Evolutionary conservation across 2,329 filamentous ascomycete species (phyloP).

Genomic region (Paracorniculantispora psalliotae): DNA sequence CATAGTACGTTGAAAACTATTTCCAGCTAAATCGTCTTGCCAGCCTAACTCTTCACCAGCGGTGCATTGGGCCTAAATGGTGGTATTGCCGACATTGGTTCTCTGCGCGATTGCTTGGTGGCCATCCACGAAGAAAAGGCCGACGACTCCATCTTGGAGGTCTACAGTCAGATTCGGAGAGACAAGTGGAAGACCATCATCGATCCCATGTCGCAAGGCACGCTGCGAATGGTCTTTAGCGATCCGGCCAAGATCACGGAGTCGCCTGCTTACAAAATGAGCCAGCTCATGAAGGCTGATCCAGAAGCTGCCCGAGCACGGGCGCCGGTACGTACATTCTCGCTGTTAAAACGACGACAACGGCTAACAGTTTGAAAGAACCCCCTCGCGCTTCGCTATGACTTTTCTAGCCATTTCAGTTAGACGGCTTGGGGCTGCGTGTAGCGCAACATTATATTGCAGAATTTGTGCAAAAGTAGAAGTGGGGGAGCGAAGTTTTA

Average conservation of each 20-base stretch:
- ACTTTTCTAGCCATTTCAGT: background rate
- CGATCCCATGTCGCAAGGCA: background rate
- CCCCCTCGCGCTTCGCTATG: background rate
- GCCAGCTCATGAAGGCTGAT: background rate
- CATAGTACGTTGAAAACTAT: slow-evolving; percentile 24
- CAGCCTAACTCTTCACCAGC: slow-evolving; percentile 19
- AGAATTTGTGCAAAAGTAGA: background rate
- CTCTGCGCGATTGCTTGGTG: slow-evolving; percentile 41
- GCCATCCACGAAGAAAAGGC: slow-evolving; percentile 35
- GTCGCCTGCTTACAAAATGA: background rate
- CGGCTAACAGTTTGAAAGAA: background rate
- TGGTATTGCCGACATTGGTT: slow-evolving; percentile 44
- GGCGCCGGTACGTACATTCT: background rate
- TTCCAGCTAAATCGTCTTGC: background rate
- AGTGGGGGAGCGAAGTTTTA: too few relatives aligned
- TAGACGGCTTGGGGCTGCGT: background rate
- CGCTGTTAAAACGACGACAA: too few relatives aligned
- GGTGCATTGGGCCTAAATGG: slow-evolving; percentile 45
- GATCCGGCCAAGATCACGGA: background rate
- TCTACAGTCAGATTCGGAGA: slow-evolving; percentile 31
- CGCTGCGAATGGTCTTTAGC: background rate
- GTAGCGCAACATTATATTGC: background rate
- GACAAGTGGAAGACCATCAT: slow-evolving; percentile 26
- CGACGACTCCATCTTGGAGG: slow-evolving; percentile 37
- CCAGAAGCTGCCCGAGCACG: background rate